Evolutionary conservation across 2,329 filamentous ascomycete genomes (phyloP), one percentile per base, ranked within the genome.

Genomic region (Tolypocladium guangdongense): DNA sequence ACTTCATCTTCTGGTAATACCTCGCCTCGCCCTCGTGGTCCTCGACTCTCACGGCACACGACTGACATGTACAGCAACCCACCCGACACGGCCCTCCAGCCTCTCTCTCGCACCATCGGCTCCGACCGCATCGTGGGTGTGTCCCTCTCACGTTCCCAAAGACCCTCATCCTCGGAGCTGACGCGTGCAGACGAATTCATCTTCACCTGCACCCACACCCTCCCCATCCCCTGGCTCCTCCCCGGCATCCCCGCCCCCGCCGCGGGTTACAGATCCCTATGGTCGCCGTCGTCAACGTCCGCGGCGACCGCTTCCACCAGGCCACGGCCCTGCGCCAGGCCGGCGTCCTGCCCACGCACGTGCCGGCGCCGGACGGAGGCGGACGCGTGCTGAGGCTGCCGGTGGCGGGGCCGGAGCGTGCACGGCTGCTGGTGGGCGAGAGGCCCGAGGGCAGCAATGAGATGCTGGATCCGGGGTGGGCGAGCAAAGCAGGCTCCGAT

Each of bases 51-150:
- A 7, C 30, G 4, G 30, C 30, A 2, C 30, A 16, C 16, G 22
- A 27, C 22, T 33, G 12, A 36, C 36, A 30, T 30, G n/a, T 12
- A 10, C 37, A 81, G 74, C 55, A 90, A 90, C 58, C 82, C 86
- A 0, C 72, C 73, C 0, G 85, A 88, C 58, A 82, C 83, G 0
- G 69, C 70, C 5, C 70, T 90, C 10, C 80, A 87, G 59, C 76
- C 88, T 2, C 74, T 89, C 39, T 86, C 81, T 54, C 78, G 86
- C 1, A 89, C 85, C 0, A 71, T 89, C 0, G 86, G 86, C 0
- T 75, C 83, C 1, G 86, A 90, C 61, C 77, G 86, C 1, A 75
- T 90, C 0, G 76, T 88, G 4, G 58, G 58, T 54, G 53, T 4
- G 57, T 55, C 20, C 43, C 24, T 50, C 37, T 20, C 35, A 12